A percentile compares a stretch with the other conserved stretches of the same genome.
These are phyloP conservation scores for Triticum urartu DNA, from an alignment of 176 grass and related monocot species.

Conservation along the genomic window DNA sequence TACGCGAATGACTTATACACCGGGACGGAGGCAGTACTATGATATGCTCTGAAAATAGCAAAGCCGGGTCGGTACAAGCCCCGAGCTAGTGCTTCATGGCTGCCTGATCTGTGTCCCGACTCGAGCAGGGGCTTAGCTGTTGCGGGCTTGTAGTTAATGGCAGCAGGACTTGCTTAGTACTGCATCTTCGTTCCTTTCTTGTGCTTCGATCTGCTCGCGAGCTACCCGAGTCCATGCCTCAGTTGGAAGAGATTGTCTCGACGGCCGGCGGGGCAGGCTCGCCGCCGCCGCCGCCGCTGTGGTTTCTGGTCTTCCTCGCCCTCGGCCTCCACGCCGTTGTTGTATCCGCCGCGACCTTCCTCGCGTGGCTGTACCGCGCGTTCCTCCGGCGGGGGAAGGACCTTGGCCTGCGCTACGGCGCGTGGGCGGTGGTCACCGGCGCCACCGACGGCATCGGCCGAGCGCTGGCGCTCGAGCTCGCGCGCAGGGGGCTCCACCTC, in stretches of 20 bases:
- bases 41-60: neutral
- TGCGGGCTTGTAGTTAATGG: slow-evolving; percentile 7
- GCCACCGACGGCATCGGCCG: slow-evolving; percentile 70
- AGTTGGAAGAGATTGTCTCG: neutral
- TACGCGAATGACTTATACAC: too few species aligned
- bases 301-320: slow-evolving; percentile 21
- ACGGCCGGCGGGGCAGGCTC: neutral
- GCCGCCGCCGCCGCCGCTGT: neutral
- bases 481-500: slow-evolving; percentile 41
- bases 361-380: slow-evolving; percentile 24
- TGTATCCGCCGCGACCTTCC: neutral
- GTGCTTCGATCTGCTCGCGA: neutral
- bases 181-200: neutral
- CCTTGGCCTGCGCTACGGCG: slow-evolving; percentile 29
- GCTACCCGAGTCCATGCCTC: neutral
- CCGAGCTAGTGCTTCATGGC: neutral
- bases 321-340: neutral
- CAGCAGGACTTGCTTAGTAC: neutral
- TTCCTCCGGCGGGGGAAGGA: slow-evolving; percentile 25
- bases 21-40: too few species aligned
- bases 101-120: slow-evolving; percentile 1
- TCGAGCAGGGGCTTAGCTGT: neutral
- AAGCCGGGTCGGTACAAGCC: neutral
- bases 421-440: slow-evolving; percentile 63
- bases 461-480: slow-evolving; percentile 49